Base-by-base conservation (phyloP, 2,329 filamentous ascomycete species). In the Spiromastix sp. region DNA sequence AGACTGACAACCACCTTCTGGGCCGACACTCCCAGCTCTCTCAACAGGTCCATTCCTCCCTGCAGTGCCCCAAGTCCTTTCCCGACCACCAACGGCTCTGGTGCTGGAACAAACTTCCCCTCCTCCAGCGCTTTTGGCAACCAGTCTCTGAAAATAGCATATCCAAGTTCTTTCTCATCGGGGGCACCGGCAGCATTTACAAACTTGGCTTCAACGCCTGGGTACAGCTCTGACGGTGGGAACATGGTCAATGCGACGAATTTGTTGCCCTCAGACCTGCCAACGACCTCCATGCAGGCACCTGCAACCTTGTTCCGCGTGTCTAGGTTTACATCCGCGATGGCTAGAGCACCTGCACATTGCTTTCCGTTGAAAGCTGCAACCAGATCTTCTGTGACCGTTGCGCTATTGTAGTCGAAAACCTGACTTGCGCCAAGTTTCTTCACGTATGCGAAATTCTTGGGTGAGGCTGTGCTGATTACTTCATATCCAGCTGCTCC, bases 51-150 rank as follows among this genome's bases (percentile, higher is more conserved):
- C 19, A 68, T 37, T 1, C 52, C 66, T 5, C 51, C 55, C 36
- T 70, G 62, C 2, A 68, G 48, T 24, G 48, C 55, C 30, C 61
- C 60, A 12, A 70, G 41, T 7, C 66, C 66, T 3, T 59, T 50
- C 3, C 63, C 60, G 1, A 62, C 52, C 25, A 68, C 43, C 16
- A 51, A 28, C 1, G 63, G 54, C 25, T 58, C 49, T 1, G 66
- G 65, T 24, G 58, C 57, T 4, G 60, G 49, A 9, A 53, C 48
- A 35, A 59, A 63, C 2, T 46, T 48, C 2, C 59, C 59, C 1
- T 41, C 35, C 11, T 44, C 51, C 27, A 70, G 45, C 6, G 63
- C 66, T 12, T 49, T 38, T 0, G 60, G 53, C 8, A 67, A 33
- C 38, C 55, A 67, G 12, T 58, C 52, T n/a, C 50, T 50, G 42